Conservation (phyloP, 2,329 filamentous ascomycete species). For the Trichoderma koningiopsis region DNA sequence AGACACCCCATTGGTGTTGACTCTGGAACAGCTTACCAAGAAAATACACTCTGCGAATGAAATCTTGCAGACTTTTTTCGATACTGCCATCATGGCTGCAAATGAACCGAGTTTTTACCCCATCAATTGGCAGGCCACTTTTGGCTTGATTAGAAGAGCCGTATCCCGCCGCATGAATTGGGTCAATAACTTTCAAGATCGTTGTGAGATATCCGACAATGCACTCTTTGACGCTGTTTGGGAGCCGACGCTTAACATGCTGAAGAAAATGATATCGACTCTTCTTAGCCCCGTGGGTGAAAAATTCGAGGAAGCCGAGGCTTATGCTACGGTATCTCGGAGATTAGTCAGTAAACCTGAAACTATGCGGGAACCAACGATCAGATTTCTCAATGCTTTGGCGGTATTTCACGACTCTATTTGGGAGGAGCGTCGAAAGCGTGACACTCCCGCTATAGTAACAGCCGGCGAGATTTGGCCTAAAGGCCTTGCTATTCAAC, state of each 20-base stretch:
- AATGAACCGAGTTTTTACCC: conserved; percentile 11
- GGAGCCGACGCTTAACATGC: conserved; percentile 16
- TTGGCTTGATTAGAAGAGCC: neutral
- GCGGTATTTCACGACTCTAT: neutral
- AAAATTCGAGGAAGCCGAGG: neutral
- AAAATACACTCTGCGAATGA: conserved; percentile 5
- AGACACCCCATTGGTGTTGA: neutral
- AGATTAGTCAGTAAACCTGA: neutral
- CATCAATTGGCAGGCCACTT: neutral
- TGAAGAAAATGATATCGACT: neutral
- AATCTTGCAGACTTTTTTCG: neutral
- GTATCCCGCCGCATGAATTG: neutral
- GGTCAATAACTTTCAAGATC: conserved; percentile 12
- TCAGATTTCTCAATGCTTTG: conserved; percentile 10
- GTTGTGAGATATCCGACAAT: conserved; percentile 3
- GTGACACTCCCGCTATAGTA: neutral
- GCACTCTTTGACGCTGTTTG: conserved; percentile 11
- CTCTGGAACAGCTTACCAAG: neutral
- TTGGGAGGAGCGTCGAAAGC: conserved; percentile 6
- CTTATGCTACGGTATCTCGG: neutral
- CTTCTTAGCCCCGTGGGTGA: neutral
- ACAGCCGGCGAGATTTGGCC: conserved; percentile 15
- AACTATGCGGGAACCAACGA: neutral
- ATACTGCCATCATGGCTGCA: conserved; percentile 5
- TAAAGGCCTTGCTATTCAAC: conserved; percentile 14